These are phyloP conservation scores for Penicillium sp. DNA, from an alignment of 2,329 filamentous ascomycete species.

Conservation along the genomic window DNA sequence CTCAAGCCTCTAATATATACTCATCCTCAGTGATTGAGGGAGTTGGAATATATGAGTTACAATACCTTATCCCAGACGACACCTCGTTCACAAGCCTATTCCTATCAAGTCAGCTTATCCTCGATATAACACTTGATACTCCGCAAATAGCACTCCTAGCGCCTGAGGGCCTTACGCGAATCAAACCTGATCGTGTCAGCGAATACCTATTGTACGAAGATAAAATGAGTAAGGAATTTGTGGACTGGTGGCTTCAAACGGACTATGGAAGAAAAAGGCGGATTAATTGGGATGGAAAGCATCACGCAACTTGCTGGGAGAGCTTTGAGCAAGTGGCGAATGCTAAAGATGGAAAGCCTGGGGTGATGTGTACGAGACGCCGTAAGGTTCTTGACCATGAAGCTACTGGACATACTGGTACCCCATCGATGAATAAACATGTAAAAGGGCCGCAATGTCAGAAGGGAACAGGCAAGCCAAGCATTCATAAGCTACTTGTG, in stretches of 20 bases:
- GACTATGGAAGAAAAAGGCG: not conserved
- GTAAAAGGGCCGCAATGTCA: not conserved
- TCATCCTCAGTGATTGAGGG: not conserved
- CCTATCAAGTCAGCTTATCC: not conserved
- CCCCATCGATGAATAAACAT: not conserved
- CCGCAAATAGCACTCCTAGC: not conserved
- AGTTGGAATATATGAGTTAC: not conserved
- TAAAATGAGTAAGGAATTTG: not conserved
- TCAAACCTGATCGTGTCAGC: not conserved
- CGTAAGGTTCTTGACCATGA: not conserved
- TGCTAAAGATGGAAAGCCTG: no score
- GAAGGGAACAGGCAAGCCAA: not conserved
- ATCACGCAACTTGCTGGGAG: not conserved
- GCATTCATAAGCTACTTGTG: not conserved
- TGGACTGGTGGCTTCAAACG: not conserved
- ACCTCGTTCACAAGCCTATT: not conserved
- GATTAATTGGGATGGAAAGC: not conserved
- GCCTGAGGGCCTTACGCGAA: not conserved
- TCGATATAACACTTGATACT: not conserved
- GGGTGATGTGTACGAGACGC: no score
- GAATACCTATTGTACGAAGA: no score
- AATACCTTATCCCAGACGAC: not conserved
- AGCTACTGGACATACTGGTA: not conserved
- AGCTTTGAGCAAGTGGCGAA: not conserved
- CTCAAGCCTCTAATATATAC: not conserved